These are phyloP conservation scores for Spathaspora passalidarum DNA, from an alignment of 805 yeast genomes.

Conservation along the genomic window DNA sequence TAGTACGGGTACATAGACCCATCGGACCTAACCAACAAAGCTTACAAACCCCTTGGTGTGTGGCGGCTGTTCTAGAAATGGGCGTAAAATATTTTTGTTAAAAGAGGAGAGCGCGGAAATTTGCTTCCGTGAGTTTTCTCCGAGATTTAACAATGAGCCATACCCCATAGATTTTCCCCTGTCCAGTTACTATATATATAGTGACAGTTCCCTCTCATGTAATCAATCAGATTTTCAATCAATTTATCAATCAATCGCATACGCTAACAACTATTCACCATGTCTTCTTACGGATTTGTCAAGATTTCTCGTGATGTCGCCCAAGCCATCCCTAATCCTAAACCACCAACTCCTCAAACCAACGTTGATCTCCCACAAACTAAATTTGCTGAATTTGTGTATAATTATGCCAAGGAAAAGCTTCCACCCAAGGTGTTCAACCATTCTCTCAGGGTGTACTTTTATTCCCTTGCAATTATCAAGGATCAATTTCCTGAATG, in stretches of 20 bases:
- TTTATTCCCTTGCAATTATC: conserved; percentile 26
- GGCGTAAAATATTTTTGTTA: no score
- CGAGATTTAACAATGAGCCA: background rate
- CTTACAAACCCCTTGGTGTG: no score
- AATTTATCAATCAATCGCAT: no score
- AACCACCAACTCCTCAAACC: conserved; percentile 21
- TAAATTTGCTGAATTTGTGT: conserved; percentile 15
- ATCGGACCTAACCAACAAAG: no score
- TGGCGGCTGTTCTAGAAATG: no score
- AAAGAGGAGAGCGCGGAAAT: background rate
- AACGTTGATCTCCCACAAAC: conserved; percentile 17
- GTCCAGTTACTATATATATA: background rate
- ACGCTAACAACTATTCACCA: conserved; percentile 3
- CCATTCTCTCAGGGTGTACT: conserved; percentile 30
- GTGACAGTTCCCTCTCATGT: no score
- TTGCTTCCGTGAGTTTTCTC: background rate
- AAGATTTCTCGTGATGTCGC: conserved; percentile 25
- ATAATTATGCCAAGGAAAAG: conserved; percentile 19
- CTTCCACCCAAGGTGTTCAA: conserved; percentile 23
- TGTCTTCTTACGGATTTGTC: conserved; percentile 30
- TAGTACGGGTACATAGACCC: no score
- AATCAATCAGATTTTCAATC: background rate
- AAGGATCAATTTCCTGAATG: conserved; percentile 31
- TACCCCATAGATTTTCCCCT: background rate
- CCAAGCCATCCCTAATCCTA: conserved; percentile 21